A percentile compares a stretch with the other conserved stretches of the same genome.
Conservation (phyloP, 192 early-diverging fungal species). For the Martensiomyces pterosporus region DNA sequence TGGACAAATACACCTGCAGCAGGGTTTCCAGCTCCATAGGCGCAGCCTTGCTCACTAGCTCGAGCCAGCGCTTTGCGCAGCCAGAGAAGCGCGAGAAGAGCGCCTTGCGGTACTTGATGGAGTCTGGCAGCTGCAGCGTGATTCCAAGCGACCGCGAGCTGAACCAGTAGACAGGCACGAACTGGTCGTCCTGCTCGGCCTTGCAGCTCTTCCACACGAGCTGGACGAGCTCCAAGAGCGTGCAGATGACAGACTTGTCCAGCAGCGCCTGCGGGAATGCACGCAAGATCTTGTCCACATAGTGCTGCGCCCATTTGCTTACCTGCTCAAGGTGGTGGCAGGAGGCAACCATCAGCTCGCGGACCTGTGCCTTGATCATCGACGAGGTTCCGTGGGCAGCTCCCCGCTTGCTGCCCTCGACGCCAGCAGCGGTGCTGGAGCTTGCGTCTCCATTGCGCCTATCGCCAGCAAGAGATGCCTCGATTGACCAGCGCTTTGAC, state of each 20-base stretch:
- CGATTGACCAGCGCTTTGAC: constrained; percentile 28
- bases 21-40: constrained; percentile 68
- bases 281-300: constrained; percentile 55
- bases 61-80: constrained; percentile 65
- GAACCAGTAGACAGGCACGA: constrained; percentile 68
- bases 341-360: constrained; percentile 60
- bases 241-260: constrained; percentile 61
- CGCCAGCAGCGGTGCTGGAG: constrained; percentile 6
- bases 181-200: constrained; percentile 74
- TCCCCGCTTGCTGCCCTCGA: not conserved
- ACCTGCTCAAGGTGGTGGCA: constrained; percentile 69
- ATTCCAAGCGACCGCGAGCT: constrained; percentile 58
- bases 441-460: constrained; percentile 3
- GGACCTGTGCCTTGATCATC: constrained; percentile 49
- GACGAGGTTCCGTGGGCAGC: constrained; percentile 4
- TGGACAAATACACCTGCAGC: constrained; percentile 65
- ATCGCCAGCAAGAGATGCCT: constrained; percentile 21
- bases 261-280: constrained; percentile 76
- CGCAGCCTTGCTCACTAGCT: constrained; percentile 54
- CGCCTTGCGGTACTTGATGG: constrained; percentile 65
- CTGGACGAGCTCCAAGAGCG: constrained; percentile 81
- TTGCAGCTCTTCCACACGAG: constrained; percentile 74
- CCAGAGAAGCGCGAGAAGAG: constrained; percentile 58
- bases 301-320: constrained; percentile 61
- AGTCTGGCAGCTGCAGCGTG: constrained; percentile 68